These are phyloP conservation scores for Hericium erinaceus DNA, from an alignment of 768 basidiomycete genomes.

Conservation along the genomic window DNA sequence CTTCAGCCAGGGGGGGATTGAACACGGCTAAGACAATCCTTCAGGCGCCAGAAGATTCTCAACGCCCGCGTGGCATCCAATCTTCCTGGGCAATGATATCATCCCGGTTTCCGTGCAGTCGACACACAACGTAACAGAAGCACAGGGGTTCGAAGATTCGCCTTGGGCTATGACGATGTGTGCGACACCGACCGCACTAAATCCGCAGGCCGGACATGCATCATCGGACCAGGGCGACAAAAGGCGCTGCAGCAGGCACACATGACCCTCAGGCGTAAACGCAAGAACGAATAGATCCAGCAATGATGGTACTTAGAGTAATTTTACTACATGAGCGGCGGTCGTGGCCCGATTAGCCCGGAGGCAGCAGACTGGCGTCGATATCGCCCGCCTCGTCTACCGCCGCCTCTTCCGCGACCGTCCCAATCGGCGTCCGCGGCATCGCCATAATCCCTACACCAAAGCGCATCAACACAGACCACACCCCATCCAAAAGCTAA, in stretches of 20 bases:
- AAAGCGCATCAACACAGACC: neutral
- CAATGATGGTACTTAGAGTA: neutral
- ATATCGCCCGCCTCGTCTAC: constrained; percentile 49
- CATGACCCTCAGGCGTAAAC: neutral
- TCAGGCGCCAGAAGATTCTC: too few relatives aligned
- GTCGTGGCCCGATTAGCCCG: constrained; percentile 45
- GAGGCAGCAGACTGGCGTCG: constrained; percentile 89
- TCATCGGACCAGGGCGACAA: too few relatives aligned
- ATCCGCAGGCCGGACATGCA: too few relatives aligned
- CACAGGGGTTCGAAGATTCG: too few relatives aligned
- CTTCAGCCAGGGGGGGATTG: too few relatives aligned
- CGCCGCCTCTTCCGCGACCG: constrained; percentile 41
- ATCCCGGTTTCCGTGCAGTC: too few relatives aligned
- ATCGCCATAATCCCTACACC: constrained; percentile 88
- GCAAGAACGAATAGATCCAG: neutral
- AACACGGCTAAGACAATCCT: too few relatives aligned
- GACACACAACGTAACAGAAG: too few relatives aligned
- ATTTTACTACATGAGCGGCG: neutral
- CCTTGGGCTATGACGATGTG: too few relatives aligned
- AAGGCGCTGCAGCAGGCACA: neutral
- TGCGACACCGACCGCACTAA: too few relatives aligned
- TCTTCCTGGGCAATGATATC: too few relatives aligned
- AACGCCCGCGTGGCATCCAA: too few relatives aligned
- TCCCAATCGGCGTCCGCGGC: constrained; percentile 86
- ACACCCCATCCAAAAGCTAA: neutral